Base-by-base conservation (phyloP, 768 basidiomycete genomes). In the Mrakia blollopis region DNA sequence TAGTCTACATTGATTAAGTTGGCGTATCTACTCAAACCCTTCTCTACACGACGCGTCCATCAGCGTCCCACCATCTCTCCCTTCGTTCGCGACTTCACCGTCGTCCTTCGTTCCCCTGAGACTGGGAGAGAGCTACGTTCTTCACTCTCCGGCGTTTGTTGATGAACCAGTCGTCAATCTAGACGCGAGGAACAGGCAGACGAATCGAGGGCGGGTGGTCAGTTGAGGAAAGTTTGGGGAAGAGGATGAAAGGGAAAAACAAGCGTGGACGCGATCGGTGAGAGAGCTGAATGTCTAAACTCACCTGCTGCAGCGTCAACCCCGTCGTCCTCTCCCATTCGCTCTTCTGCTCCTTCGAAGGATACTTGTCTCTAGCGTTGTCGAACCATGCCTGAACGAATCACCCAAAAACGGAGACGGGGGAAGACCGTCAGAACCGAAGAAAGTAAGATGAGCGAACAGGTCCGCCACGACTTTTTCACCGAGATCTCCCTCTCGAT, bases 141-240 rank as follows among this genome's bases (percentile, higher is more conserved):
- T 75, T 75, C 14, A 54, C 52, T 50, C 74, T 37, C n/a, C 74
- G n/a, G 3, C 74, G 65, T 21, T 60, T 52, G 37, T 75, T 75
- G 74, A 69, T 75, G 67, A 75, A 75, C 65, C 65, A 75, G 41
- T 75, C 74, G 57, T 73, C 72, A 39, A 73, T 57, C 72, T 73
- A 32, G 18, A 41, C 14, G 23, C 4, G 1, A 16, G 44, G 11
- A 35, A 54, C n/a, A n/a, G 39, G 21, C 2, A 9, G 68, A 69
- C 18, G 28, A 37, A 71, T 25, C 28, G 21, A 71, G 50, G n/a
- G 28, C 23, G 30, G 39, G 28, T 39, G 6, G 70, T 68, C 39
- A 68, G 65, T 63, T 13, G 62, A 63, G 62, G 62, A 35, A 21
- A 63, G 28, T n/a, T 30, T 21, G 30, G 30, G 35, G 18, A 11